These are phyloP conservation scores for Alternaria dauci DNA, from an alignment of 2,329 filamentous ascomycete species.

Conservation along the genomic window DNA sequence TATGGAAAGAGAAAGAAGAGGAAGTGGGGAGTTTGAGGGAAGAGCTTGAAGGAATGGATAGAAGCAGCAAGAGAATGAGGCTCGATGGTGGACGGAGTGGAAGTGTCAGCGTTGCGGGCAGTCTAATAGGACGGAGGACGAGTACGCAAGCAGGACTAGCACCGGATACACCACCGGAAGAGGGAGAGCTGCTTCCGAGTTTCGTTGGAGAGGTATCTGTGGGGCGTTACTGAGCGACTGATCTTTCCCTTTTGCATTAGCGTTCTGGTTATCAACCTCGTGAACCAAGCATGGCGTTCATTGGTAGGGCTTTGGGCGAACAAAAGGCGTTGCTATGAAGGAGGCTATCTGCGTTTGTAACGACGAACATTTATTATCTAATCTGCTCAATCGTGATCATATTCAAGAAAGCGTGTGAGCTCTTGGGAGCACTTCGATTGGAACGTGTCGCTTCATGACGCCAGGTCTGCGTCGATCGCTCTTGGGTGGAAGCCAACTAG, in stretches of 20 bases:
- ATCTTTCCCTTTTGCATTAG: background rate
- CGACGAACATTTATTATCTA: background rate
- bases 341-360: slow-evolving; percentile 1
- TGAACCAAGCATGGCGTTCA: slow-evolving; percentile 12
- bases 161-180: slow-evolving; percentile 36
- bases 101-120: slow-evolving; percentile 22
- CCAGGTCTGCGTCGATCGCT: background rate
- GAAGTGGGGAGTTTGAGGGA: slow-evolving; percentile 28
- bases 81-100: slow-evolving; percentile 24
- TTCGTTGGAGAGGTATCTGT: slow-evolving; percentile 32
- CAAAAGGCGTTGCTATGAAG: slow-evolving; percentile 6
- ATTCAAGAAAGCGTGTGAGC: background rate
- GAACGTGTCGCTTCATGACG: background rate
- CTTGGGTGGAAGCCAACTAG: background rate
- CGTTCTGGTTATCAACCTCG: slow-evolving; percentile 6
- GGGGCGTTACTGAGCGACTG: slow-evolving; percentile 16
- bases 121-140: slow-evolving; percentile 14
- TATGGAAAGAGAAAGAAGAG: slow-evolving; percentile 37
- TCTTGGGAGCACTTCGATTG: background rate
- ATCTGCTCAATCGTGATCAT: background rate
- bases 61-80: slow-evolving; percentile 31
- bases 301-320: background rate
- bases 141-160: slow-evolving; percentile 22
- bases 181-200: slow-evolving; percentile 32
- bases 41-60: slow-evolving; percentile 32